A percentile compares a stretch with the other conserved stretches of the same genome.
phyloP scores from a whole-genome alignment of 257 asterid species.

The Nemophila menziesii region DNA sequence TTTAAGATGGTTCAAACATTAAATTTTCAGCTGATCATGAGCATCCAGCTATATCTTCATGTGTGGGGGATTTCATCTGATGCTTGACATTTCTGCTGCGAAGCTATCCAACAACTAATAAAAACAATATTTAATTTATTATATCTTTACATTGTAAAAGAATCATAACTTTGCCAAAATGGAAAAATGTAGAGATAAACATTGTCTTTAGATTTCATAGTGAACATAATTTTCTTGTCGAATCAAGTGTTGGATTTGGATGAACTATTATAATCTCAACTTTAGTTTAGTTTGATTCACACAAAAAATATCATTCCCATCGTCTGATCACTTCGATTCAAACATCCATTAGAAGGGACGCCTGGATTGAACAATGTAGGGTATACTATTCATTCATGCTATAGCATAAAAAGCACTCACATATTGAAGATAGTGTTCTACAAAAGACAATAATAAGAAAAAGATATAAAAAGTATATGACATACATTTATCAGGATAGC shows the following conservation, averaged over 20 bases:
- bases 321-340: conserved; percentile 21
- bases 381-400: background rate
- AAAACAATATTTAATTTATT: too few relatives aligned
- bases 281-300: conserved; percentile 38
- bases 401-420: conserved; percentile 2
- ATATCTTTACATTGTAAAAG: too few relatives aligned
- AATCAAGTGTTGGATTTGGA: conserved; percentile 28
- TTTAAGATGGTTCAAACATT: too few relatives aligned
- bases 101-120: conserved; percentile 37
- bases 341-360: conserved; percentile 16
- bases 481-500: conserved; percentile 18
- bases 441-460: conserved; percentile 1
- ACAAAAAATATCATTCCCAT: conserved; percentile 36
- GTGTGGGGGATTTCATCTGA: conserved; percentile 18
- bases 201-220: conserved; percentile 37
- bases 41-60: conserved; percentile 18
- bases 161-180: background rate
- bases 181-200: conserved; percentile 9
- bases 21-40: too few relatives aligned
- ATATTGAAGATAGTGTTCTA: conserved; percentile 4
- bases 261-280: conserved; percentile 32
- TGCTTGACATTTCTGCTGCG: conserved; percentile 37
- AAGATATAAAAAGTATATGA: background rate
- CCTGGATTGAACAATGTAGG: conserved; percentile 10
- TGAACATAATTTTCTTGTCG: conserved; percentile 30